Evolutionary conservation across 2,329 filamentous ascomycete species (phyloP), one percentile per base, ranked within the genome.

Genomic region (Cytospora piceicola): DNA sequence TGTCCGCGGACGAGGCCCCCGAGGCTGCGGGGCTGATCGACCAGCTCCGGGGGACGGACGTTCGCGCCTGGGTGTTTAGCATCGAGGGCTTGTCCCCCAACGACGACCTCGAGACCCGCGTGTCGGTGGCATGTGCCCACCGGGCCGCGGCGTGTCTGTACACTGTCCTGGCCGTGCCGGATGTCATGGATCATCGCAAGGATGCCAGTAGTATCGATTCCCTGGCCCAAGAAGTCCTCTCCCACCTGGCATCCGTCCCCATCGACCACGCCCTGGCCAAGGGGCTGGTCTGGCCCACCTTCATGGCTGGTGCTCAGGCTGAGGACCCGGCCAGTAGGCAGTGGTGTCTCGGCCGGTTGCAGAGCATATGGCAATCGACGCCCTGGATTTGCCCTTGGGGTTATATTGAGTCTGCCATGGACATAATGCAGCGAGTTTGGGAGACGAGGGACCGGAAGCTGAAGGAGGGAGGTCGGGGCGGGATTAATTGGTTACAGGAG

Each of bases 221-320:
- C 1, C 73, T 87, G 3, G 79, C 80, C 17, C 68, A 76, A 2
- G 81, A 84, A 29, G 76, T 85, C 1, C 77, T 84, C 8, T 64
- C 78, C 3, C 80, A 84, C 30, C 74, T 87, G 4, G 78, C 79
- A 0, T 75, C 74, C 49, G 80, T 88, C 2, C 79, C 80, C 0
- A 77, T 81, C 11, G 76, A 81, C 2, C 82, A 87, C 55, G 77
- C 78, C 1, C 79, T 85, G 24, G 81, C 85, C 75, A 87, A 87
- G 69, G 83, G 82, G 0, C 85, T 83, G 4, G 80, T 81, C 0
- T 87, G 83, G 84, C 83, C 84, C 0, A 80, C 84, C 0, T 87
- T 88, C 62, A 77, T 87, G 7, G 82, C 81, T 7, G 85, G 84
- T 1, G 84, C 83, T 0, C 83, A 85, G 62, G 80, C 81, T 0